phyloP scores from a whole-genome alignment of 768 basidiomycete species.

The Tricholoma saponaceum region DNA sequence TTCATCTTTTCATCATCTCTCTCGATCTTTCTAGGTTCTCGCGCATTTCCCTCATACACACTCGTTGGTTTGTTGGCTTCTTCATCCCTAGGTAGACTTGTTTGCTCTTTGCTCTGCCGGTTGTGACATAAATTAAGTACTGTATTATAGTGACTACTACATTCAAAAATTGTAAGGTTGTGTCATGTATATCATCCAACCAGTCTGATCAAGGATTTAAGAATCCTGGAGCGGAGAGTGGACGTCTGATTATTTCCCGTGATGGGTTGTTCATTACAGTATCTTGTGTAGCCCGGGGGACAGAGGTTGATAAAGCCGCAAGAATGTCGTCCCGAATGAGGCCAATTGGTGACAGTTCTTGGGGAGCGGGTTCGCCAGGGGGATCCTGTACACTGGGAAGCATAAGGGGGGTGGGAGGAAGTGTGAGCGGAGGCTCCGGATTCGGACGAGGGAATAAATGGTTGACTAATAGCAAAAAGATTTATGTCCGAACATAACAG shows the following conservation, averaged over 20 bases:
- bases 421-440: constrained; percentile 3
- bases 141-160: background rate
- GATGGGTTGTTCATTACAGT: background rate
- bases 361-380: background rate
- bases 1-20: background rate
- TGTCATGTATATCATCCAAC: background rate
- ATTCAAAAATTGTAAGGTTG: background rate
- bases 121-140: background rate
- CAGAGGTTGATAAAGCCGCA: background rate
- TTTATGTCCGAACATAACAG: background rate
- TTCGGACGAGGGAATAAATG: constrained; percentile 31
- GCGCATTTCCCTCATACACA: background rate
- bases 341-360: background rate
- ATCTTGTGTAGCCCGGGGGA: background rate
- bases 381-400: background rate
- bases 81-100: background rate
- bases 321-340: background rate
- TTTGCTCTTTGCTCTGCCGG: background rate
- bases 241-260: background rate
- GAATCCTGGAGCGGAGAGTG: background rate
- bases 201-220: background rate
- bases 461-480: constrained; percentile 29
- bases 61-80: background rate
- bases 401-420: background rate
- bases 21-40: background rate